These are phyloP conservation scores for Plantago major DNA, from an alignment of 257 asterid species.

Conservation along the genomic window DNA sequence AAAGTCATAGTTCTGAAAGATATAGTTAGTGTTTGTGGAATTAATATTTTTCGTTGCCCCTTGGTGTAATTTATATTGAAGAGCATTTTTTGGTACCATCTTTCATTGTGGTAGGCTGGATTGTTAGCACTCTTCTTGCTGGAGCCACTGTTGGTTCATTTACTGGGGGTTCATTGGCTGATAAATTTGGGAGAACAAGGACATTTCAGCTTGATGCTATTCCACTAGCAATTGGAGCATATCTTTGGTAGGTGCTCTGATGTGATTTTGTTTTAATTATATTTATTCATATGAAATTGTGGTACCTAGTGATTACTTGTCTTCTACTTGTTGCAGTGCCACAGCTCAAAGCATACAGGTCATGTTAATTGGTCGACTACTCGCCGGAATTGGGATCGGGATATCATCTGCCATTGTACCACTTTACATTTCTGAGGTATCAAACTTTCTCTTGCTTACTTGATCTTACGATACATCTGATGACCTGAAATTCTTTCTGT, in stretches of 20 bases:
- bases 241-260: slow-evolving; percentile 62
- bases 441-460: slow-evolving; percentile 7
- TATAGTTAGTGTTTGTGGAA: neutral
- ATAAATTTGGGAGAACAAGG: slow-evolving; percentile 89
- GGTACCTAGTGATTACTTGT: slow-evolving; percentile 12
- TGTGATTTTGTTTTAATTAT: slow-evolving; percentile 11
- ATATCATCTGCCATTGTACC: slow-evolving; percentile 95
- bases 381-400: slow-evolving; percentile 91
- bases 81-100: slow-evolving; percentile 17
- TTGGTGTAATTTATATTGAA: neutral
- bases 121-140: slow-evolving; percentile 92
- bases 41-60: slow-evolving; percentile 3
- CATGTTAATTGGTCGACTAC: slow-evolving; percentile 87
- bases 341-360: slow-evolving; percentile 70
- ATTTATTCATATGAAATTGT: slow-evolving; percentile 4
- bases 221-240: slow-evolving; percentile 85
- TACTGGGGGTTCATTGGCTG: slow-evolving; percentile 95
- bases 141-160: slow-evolving; percentile 97
- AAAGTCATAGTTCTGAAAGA: neutral
- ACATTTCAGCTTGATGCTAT: slow-evolving; percentile 82
- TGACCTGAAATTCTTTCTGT: slow-evolving; percentile 12
- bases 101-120: slow-evolving; percentile 60
- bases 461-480: slow-evolving; percentile 25
- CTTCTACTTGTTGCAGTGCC: slow-evolving; percentile 43
- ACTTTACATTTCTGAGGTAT: slow-evolving; percentile 96